Percentiles rank a stretch among this genome's conserved stretches.
phyloP scores from a whole-genome alignment of 768 basidiomycete genomes.

The Boletus pseudopeckii region DNA sequence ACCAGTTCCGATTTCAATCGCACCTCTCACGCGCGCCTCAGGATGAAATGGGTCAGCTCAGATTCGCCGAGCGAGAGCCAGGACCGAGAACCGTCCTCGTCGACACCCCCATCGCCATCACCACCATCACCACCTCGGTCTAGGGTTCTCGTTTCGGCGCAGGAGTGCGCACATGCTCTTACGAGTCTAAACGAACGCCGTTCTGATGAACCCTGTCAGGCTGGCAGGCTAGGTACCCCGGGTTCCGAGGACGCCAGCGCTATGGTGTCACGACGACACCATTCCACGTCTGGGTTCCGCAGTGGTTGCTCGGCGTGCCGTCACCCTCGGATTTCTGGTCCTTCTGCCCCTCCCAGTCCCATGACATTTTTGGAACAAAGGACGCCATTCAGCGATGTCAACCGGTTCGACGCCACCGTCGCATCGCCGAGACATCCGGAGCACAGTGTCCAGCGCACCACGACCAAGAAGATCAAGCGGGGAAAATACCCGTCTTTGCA shows the following conservation, averaged over 20 bases:
- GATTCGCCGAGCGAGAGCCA: constrained; percentile 6
- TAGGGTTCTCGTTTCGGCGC: neutral
- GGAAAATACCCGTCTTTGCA: neutral
- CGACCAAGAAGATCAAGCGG: constrained; percentile 7
- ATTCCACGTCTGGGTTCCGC: constrained; percentile 20
- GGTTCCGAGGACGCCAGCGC: constrained; percentile 12
- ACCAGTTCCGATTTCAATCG: neutral
- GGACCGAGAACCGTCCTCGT: neutral
- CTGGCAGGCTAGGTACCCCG: constrained; percentile 3
- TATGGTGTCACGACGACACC: constrained; percentile 5
- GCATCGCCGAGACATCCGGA: neutral
- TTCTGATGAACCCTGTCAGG: constrained; percentile 1
- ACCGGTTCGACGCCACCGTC: neutral
- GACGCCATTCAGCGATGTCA: neutral
- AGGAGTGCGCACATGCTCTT: constrained; percentile 1
- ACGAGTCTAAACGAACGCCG: neutral
- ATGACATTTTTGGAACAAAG: neutral
- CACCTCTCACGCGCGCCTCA: constrained; percentile 1
- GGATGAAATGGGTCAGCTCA: constrained; percentile 18
- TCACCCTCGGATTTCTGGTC: constrained; percentile 15
- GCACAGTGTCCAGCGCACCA: neutral
- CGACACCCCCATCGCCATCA: neutral
- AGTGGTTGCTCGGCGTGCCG: constrained; percentile 29
- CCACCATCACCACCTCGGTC: constrained; percentile 4
- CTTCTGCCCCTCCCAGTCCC: constrained; percentile 13